phyloP scores from a whole-genome alignment of 1,139 yeast species.

The Candida tetrigidarum region DNA sequence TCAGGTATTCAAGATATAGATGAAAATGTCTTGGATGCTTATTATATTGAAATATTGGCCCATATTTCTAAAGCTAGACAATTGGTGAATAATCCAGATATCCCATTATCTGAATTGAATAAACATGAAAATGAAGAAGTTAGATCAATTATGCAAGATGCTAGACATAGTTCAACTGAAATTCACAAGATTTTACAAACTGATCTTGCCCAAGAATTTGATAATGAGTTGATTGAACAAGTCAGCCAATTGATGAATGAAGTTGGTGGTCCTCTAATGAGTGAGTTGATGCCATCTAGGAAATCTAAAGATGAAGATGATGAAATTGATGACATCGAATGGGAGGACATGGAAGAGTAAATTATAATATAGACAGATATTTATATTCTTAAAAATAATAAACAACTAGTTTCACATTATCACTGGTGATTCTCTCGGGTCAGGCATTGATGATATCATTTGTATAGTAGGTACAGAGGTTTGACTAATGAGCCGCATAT shows the following conservation, averaged over 20 bases:
- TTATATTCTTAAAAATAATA: no score
- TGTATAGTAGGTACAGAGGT: no score
- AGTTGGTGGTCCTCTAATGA: conserved; percentile 62
- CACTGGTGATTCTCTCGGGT: no score
- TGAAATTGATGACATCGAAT: conserved; percentile 32
- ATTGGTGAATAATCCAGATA: conserved; percentile 51
- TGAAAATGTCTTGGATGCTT: conserved; percentile 79
- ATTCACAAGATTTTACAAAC: conserved; percentile 55
- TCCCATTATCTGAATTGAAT: conserved; percentile 33
- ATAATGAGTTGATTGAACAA: conserved; percentile 58
- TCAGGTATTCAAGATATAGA: conserved; percentile 72
- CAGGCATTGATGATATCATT: no score
- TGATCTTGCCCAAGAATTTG: conserved; percentile 50
- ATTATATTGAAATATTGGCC: conserved; percentile 82
- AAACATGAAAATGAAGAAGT: conserved; percentile 32
- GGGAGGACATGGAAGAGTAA: conserved; percentile 44
- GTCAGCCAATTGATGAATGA: conserved; percentile 52
- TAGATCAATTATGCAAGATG: conserved; percentile 41
- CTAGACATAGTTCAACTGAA: conserved; percentile 57
- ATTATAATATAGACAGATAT: no score
- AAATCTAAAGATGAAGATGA: conserved; percentile 37
- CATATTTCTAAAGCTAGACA: conserved; percentile 61
- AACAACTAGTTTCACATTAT: no score
- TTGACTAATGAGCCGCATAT: conserved; percentile 17
- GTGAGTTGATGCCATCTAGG: conserved; percentile 48